Evolutionary conservation across 345 rosid species (phyloP).

Genomic region (Moricandia moricandioides): DNA sequence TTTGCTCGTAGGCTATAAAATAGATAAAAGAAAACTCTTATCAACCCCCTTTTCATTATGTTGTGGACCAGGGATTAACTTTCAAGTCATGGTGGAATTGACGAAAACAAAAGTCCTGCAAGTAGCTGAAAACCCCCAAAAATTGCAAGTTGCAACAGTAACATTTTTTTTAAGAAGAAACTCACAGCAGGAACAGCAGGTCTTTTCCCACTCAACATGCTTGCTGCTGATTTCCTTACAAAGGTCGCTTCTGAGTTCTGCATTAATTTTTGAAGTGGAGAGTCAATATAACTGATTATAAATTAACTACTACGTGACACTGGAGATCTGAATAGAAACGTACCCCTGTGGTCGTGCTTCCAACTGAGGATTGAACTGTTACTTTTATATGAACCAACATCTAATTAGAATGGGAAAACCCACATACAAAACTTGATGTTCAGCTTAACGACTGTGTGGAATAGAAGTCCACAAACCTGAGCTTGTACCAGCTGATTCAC

Average conservation of each 20-base stretch:
- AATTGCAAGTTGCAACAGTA: neutral
- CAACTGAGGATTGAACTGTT: conserved; percentile 49
- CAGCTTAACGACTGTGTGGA: conserved; percentile 4
- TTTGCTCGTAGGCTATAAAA: conserved; percentile 57
- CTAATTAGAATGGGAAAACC: conserved; percentile 17
- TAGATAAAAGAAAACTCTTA: neutral
- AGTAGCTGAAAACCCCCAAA: too few species aligned
- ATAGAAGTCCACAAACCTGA: conserved; percentile 52
- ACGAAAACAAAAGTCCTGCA: neutral
- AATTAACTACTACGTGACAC: neutral
- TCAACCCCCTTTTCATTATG: neutral
- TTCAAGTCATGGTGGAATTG: conserved; percentile 4
- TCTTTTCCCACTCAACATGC: conserved; percentile 95
- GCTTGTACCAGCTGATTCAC: conserved; percentile 48
- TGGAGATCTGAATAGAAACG: conserved; percentile 14
- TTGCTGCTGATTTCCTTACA: conserved; percentile 89
- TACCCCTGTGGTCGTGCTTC: conserved; percentile 52
- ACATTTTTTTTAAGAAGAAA: conserved; percentile 1
- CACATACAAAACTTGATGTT: conserved; percentile 16
- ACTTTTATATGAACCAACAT: conserved; percentile 41
- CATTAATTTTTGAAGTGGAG: conserved; percentile 27
- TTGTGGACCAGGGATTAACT: neutral
- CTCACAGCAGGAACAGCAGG: conserved; percentile 56
- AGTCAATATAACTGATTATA: neutral
- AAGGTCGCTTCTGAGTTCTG: conserved; percentile 69